A percentile compares a stretch with the other conserved stretches of the same genome.
These are phyloP conservation scores for Penicillium sp. DNA, from an alignment of 2,329 filamentous ascomycete genomes.

Conservation along the genomic window DNA sequence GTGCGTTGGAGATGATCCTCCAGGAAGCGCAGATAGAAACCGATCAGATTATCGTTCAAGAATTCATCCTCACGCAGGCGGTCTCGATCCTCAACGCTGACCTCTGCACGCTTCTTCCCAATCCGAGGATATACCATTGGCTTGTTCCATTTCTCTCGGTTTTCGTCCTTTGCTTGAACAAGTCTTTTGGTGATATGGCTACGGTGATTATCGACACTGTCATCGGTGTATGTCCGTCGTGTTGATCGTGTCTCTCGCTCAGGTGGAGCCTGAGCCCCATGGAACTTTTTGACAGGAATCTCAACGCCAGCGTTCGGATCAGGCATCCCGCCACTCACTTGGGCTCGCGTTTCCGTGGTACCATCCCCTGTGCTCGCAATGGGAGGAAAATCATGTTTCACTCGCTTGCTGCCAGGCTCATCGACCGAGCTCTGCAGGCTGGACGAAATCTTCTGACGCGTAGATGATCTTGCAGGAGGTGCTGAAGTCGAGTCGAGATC, in stretches of 20 bases:
- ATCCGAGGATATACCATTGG: conserved; percentile 46
- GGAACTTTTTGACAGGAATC: conserved; percentile 33
- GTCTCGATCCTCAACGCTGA: conserved; percentile 52
- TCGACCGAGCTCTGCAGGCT: conserved; percentile 26
- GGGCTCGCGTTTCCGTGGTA: not conserved
- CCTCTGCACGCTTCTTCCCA: conserved; percentile 50
- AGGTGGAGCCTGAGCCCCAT: not conserved
- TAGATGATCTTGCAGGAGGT: conserved; percentile 8
- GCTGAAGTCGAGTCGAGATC: conserved; percentile 11
- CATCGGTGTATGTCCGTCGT: conserved; percentile 11
- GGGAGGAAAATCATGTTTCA: not conserved
- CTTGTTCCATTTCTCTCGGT: conserved; percentile 32
- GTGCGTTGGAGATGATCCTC: conserved; percentile 60
- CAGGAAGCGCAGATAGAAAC: conserved; percentile 78
- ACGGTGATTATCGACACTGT: not conserved
- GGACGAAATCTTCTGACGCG: conserved; percentile 33
- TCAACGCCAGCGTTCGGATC: conserved; percentile 5
- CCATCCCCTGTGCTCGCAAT: not conserved
- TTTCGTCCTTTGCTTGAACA: conserved; percentile 16
- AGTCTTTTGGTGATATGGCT: not conserved
- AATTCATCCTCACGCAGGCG: conserved; percentile 82
- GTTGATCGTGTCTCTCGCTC: conserved; percentile 32
- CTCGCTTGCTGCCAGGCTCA: conserved; percentile 1
- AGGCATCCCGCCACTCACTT: not conserved
- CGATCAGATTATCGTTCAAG: conserved; percentile 89